These are phyloP conservation scores for Inonotus obliquus DNA, from an alignment of 1,284 basidiomycete genomes.

Conservation along the genomic window DNA sequence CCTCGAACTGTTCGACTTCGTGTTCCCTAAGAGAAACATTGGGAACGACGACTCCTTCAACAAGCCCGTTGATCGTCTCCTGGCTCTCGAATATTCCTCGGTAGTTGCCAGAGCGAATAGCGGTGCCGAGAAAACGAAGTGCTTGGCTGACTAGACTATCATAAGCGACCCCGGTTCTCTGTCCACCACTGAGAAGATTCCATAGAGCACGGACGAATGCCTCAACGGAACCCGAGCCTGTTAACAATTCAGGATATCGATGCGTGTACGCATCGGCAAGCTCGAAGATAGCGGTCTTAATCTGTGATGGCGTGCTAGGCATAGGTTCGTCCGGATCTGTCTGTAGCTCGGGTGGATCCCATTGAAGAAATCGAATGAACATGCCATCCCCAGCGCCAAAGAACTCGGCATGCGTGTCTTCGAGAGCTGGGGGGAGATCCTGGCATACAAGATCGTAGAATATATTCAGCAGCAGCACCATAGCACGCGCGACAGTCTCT, in stretches of 20 bases:
- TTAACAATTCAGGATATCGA: slow-evolving; percentile 48
- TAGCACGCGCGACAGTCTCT: slow-evolving; percentile 59
- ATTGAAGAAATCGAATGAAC: slow-evolving; percentile 76
- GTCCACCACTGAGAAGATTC: slow-evolving; percentile 78
- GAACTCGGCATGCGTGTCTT: slow-evolving; percentile 83
- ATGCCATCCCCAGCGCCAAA: slow-evolving; percentile 67
- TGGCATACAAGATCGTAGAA: slow-evolving; percentile 95
- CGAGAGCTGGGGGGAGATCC: slow-evolving; percentile 91
- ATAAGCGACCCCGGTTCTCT: slow-evolving; percentile 65
- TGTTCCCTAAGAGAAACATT: slow-evolving; percentile 87
- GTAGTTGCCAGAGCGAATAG: slow-evolving; percentile 84
- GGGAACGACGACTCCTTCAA: slow-evolving; percentile 89
- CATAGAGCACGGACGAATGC: slow-evolving; percentile 90
- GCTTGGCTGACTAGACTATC: slow-evolving; percentile 92
- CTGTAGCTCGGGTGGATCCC: slow-evolving; percentile 67
- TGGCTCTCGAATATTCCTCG: slow-evolving; percentile 58
- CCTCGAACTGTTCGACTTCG: slow-evolving; percentile 95
- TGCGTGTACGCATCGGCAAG: slow-evolving; percentile 35
- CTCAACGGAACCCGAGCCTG: slow-evolving; percentile 49
- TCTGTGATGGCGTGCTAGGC: slow-evolving; percentile 79
- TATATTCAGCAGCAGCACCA: slow-evolving; percentile 80
- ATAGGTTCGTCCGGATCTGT: slow-evolving; percentile 82
- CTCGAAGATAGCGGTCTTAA: slow-evolving; percentile 89
- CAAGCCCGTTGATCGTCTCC: slow-evolving; percentile 79
- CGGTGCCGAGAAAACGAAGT: slow-evolving; percentile 87